phyloP scores from a whole-genome alignment of 257 asterid species.

The Penstemon newberryi region DNA sequence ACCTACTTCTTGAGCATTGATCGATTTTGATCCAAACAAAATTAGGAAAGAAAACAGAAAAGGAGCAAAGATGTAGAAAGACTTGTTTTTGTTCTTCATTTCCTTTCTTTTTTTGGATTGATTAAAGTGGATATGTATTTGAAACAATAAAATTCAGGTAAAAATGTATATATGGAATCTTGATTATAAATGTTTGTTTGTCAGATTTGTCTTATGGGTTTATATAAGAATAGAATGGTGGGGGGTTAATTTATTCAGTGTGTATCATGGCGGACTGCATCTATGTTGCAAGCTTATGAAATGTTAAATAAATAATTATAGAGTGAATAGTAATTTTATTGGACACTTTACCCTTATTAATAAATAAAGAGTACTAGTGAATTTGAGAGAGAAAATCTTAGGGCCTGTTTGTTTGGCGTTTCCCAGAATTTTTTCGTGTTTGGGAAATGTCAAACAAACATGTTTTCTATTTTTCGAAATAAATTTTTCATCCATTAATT shows the following conservation, averaged over 20 bases:
- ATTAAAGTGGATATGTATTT: background rate
- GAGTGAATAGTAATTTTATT: too few relatives aligned
- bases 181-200: background rate
- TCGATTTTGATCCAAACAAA: slow-evolving; percentile 33
- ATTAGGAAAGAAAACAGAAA: slow-evolving; percentile 34
- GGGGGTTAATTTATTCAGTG: background rate
- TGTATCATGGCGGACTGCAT: background rate
- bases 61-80: slow-evolving; percentile 14
- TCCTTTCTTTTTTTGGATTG: background rate
- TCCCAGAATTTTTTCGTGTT: too few relatives aligned
- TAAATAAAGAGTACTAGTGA: too few relatives aligned
- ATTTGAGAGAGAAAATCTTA: too few relatives aligned
- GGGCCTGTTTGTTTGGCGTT: too few relatives aligned
- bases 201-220: background rate
- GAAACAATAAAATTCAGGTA: background rate
- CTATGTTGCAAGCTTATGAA: background rate
- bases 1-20: slow-evolving; percentile 55
- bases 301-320: too few relatives aligned
- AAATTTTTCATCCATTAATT: too few relatives aligned
- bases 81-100: slow-evolving; percentile 29
- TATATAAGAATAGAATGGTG: background rate
- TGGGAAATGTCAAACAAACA: too few relatives aligned
- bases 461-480: too few relatives aligned
- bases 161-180: background rate
- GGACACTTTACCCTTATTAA: too few relatives aligned